Conservation (phyloP, 495 filamentous ascomycete species). For the Tetracladium marchalianum region DNA sequence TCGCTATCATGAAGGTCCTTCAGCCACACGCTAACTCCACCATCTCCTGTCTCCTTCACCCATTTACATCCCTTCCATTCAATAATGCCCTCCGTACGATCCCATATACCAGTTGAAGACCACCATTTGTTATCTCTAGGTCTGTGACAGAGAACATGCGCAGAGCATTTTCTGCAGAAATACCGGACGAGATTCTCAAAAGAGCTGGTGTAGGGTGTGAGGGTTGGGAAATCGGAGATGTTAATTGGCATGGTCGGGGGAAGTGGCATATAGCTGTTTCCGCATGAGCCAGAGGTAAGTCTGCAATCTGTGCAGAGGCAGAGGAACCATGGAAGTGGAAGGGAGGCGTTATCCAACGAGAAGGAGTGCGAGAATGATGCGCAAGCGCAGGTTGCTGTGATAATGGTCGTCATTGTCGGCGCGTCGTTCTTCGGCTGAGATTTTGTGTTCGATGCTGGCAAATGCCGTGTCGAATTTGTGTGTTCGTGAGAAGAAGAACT, state of each 20-base stretch:
- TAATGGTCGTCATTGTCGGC: slow-evolving; percentile 12
- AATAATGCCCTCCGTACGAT: slow-evolving; percentile 18
- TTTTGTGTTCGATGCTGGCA: too few relatives aligned
- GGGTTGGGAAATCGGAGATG: slow-evolving; percentile 22
- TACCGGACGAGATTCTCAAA: slow-evolving; percentile 39
- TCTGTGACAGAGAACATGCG: slow-evolving; percentile 43
- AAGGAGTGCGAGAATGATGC: slow-evolving; percentile 26
- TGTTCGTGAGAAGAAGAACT: too few relatives aligned
- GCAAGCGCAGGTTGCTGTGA: slow-evolving; percentile 33
- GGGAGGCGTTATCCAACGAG: slow-evolving; percentile 20
- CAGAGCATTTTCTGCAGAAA: slow-evolving; percentile 62
- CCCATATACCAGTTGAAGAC: slow-evolving; percentile 14
- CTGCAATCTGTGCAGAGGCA: slow-evolving; percentile 62
- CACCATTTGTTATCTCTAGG: slow-evolving; percentile 14
- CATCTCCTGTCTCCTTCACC: slow-evolving; percentile 20
- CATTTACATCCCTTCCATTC: slow-evolving; percentile 32
- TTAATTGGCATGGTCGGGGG: slow-evolving; percentile 19
- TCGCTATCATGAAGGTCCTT: slow-evolving; percentile 29
- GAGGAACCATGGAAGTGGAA: slow-evolving; percentile 32
- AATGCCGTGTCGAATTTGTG: too few relatives aligned
- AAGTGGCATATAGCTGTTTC: slow-evolving; percentile 39
- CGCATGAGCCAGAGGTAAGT: slow-evolving; percentile 46
- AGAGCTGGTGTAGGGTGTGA: slow-evolving; percentile 39
- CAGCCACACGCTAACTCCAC: slow-evolving; percentile 32
- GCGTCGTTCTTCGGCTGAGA: not conserved